Percentiles rank a stretch among this genome's conserved stretches.
Evolutionary conservation across 306 rosid species (phyloP).

Genomic region (Quercus engelmannii): DNA sequence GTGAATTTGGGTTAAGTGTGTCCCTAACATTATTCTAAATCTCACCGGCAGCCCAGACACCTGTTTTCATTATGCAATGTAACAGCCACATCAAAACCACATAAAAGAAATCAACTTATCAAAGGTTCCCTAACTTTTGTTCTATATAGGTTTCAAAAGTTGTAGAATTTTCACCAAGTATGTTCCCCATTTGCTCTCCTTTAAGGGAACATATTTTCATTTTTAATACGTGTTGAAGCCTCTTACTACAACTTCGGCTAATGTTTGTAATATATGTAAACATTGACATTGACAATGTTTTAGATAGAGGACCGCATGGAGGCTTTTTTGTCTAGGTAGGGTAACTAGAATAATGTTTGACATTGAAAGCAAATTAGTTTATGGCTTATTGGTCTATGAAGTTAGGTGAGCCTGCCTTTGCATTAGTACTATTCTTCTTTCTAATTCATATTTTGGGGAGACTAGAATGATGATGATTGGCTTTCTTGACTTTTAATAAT

Average conservation of each 20-base stretch:
- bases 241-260: background rate
- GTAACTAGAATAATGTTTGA: constrained; percentile 12
- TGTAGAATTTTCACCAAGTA: constrained; percentile 1
- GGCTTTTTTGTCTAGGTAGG: constrained; percentile 12
- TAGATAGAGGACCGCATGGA: constrained; percentile 5
- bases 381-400: constrained; percentile 1
- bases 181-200: constrained; percentile 27
- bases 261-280: background rate
- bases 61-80: background rate
- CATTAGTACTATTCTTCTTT: background rate
- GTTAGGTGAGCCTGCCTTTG: constrained; percentile 17
- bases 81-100: constrained; percentile 31
- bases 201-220: constrained; percentile 31
- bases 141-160: constrained; percentile 11
- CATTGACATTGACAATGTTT: constrained; percentile 9
- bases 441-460: background rate
- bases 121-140: background rate
- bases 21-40: too few species aligned
- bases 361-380: constrained; percentile 12
- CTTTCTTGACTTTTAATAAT: background rate
- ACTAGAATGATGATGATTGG: background rate
- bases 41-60: constrained; percentile 16
- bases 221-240: constrained; percentile 10
- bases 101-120: background rate
- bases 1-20: too few species aligned